Base-by-base conservation (phyloP, 371 early-diverging fungal genomes). In the Actinomortierella ambigua region DNA sequence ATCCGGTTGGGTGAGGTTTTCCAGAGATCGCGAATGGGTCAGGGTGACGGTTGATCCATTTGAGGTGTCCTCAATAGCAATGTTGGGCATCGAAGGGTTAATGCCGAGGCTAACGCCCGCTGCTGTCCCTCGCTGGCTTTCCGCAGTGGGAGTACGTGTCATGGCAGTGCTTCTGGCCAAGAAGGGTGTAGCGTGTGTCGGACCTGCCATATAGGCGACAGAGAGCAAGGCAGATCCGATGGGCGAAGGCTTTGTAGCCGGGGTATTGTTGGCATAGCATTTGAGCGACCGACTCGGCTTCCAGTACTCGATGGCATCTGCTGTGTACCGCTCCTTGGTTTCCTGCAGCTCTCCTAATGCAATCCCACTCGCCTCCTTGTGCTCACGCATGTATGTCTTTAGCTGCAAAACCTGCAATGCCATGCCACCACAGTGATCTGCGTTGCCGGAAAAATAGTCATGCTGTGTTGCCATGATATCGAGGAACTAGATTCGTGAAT, bases 251-350 rank as follows among this genome's bases (percentile, higher is more conserved):
- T 59, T 59, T 17, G 57, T 8, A 4, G 46, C n/a, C 0, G 64
- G 44, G 14, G 26, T 42, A 7, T 17, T 49, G 41, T 51, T 67
- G 41, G 75, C 56, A 39, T 73, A 73, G 40, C 63, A 60, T 17
- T 63, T 67, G 18, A 73, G 61, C 14, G 75, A 73, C 18, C 75
- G 67, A 51, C 64, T 73, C 20, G 75, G 75, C 26, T 73, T 73
- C 75, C 75, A 73, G 55, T 73, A 67, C 26, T 73, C 75, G 13
- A 73, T 55, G n/a, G 75, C 63, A 42, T 73, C 75, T 2, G 61
- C 41, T 2, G 47, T 63, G 40, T 73, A 73, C 24, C 68, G 49
- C 15, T 73, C 75, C 64, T 67, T 73, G 51, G 59, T 73, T 57
- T 67, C 68, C 17, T 73, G 68, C 7, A 73, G 49, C 18, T 73